Conservation (phyloP, 2,329 filamentous ascomycete genomes). For the Pseudogymnoascus sp. region DNA sequence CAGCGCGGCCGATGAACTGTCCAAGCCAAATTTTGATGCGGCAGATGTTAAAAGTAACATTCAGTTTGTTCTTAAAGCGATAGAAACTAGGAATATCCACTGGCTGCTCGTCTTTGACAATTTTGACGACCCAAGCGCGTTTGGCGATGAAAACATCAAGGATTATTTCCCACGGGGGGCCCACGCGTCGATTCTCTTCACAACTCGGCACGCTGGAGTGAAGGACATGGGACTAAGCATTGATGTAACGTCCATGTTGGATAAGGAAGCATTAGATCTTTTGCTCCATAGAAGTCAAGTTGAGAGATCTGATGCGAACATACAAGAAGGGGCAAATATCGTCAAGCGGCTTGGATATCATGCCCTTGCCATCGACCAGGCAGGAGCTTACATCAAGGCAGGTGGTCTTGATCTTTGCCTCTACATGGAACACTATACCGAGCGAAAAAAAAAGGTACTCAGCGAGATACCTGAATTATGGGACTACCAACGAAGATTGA, state of each 20-base stretch:
- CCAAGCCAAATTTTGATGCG: not conserved
- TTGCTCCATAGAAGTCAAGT: not conserved
- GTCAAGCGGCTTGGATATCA: conserved; percentile 19
- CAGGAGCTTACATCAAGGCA: conserved; percentile 23
- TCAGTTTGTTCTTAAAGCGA: not conserved
- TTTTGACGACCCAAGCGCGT: conserved; percentile 11
- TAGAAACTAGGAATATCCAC: not conserved
- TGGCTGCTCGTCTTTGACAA: conserved; percentile 16
- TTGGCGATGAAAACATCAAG: conserved; percentile 18
- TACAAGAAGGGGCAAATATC: conserved; percentile 13
- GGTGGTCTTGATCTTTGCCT: conserved; percentile 16
- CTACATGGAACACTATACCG: conserved; percentile 19
- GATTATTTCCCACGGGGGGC: not conserved
- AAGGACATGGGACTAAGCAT: conserved; percentile 10
- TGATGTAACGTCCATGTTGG: conserved; percentile 30
- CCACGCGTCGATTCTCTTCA: conserved; percentile 11
- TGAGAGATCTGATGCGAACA: not conserved
- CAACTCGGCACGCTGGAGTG: conserved; percentile 14
- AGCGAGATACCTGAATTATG: conserved; percentile 17
- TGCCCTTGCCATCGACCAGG: conserved; percentile 26
- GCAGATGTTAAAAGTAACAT: not conserved
- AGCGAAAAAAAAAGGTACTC: conserved; percentile 15
- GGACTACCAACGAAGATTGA: conserved; percentile 14
- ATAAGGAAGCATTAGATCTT: conserved; percentile 13
- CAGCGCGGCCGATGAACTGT: not conserved